phyloP scores from a whole-genome alignment of 768 basidiomycete species.

The Hydnomerulius pinastri region DNA sequence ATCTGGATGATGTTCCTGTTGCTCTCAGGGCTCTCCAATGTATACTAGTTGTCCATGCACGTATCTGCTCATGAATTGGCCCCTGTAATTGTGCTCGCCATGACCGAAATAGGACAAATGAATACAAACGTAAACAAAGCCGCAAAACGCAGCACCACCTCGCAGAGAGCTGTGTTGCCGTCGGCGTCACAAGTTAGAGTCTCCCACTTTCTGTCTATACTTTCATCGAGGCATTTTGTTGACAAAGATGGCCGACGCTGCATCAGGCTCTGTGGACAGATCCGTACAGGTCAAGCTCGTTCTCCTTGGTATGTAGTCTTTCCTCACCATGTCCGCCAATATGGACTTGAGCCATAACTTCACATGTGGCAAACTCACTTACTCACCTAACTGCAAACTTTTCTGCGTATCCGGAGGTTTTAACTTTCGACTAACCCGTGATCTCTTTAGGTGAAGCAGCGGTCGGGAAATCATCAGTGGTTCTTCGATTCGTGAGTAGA shows the following conservation, averaged over 20 bases:
- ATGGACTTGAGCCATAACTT: neutral
- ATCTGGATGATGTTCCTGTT: too few species aligned
- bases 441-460: conserved; percentile 86
- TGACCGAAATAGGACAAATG: neutral
- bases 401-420: neutral
- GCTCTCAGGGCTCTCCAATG: too few species aligned
- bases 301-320: conserved; percentile 81
- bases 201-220: conserved; percentile 4
- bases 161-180: neutral
- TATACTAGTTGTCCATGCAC: too few species aligned
- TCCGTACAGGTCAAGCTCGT: conserved; percentile 98
- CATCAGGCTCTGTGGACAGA: conserved; percentile 77
- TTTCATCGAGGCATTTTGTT: conserved; percentile 17
- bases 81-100: too few species aligned
- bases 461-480: conserved; percentile 98
- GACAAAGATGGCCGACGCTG: conserved; percentile 68
- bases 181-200: neutral
- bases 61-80: too few species aligned
- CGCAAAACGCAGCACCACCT: conserved; percentile 8
- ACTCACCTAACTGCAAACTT: neutral
- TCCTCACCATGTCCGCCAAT: neutral
- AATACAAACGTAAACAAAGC: conserved; percentile 27
- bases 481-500: conserved; percentile 85
- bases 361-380: neutral
- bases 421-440: neutral